A percentile compares a stretch with the other conserved stretches of the same genome.
Evolutionary conservation across 306 rosid genomes (phyloP).

Genomic region (Cucurbita moschata): DNA sequence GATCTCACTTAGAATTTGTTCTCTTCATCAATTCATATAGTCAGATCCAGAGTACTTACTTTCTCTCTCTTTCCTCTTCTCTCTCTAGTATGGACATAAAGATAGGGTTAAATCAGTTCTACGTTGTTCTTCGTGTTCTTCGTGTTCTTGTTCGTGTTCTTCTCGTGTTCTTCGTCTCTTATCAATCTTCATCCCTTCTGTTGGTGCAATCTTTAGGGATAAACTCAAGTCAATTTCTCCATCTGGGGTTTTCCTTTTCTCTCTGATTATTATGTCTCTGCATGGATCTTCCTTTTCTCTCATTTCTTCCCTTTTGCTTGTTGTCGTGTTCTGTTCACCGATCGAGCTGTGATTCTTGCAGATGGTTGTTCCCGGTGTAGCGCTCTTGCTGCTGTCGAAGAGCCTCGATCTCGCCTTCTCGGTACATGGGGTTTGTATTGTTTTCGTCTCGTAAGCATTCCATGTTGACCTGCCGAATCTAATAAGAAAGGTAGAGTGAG

Average conservation of each 20-base stretch:
- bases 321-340: neutral
- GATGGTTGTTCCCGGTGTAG: neutral
- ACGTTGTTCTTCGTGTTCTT: neutral
- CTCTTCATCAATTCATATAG: constrained; percentile 43
- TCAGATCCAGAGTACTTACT: constrained; percentile 67
- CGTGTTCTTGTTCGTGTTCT: constrained; percentile 13
- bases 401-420: constrained; percentile 17
- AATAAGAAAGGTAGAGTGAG: neutral
- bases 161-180: neutral
- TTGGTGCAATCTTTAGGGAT: constrained; percentile 45
- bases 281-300: neutral
- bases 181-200: neutral
- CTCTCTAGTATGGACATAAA: constrained; percentile 32
- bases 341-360: neutral
- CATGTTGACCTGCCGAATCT: constrained; percentile 35
- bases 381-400: constrained; percentile 8
- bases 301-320: neutral
- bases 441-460: constrained; percentile 27
- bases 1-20: constrained; percentile 65
- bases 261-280: neutral
- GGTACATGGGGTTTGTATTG: constrained; percentile 8
- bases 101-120: constrained; percentile 40
- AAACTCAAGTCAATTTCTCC: constrained; percentile 49
- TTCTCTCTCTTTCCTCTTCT: constrained; percentile 12
- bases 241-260: constrained; percentile 39